Base-by-base conservation (phyloP, 192 early-diverging fungal species). In the Backusella tuberculispora region DNA sequence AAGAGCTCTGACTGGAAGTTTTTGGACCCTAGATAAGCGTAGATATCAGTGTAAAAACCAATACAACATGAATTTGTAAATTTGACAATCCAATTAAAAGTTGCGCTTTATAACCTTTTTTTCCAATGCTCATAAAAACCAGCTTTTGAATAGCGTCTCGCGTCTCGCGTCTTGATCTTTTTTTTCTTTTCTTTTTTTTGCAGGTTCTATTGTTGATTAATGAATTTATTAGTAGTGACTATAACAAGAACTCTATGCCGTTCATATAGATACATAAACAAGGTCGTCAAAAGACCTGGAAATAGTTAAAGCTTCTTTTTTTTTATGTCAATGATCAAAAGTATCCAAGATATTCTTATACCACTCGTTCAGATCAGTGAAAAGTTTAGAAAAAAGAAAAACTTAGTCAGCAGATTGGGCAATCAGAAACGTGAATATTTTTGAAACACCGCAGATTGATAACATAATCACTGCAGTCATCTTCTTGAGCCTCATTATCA, bases 191-290 rank as follows among this genome's bases (percentile, higher is more conserved):
- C n/a, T n/a, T n/a, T n/a, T n/a, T n/a, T n/a, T n/a, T n/a, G n/a
- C n/a, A 65, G 63, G 40, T 65, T 26, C 1, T 65, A 65, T 65
- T 38, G 63, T 65, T 37, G 6, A 65, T 29, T 37, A 7, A 65
- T 38, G 63, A 65, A n/a, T n/a, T 65, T 65, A 65, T 65, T n/a
- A n/a, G n/a, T 65, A 65, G 63, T 65, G 26, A 38, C 63, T 26
- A 65, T 65, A 65, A 65, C 38, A 65, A 65, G 63, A 65, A 38
- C 63, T 3, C 63, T 65, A 38, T 65, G 29, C 26, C 63, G n/a
- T 24, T 63, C 60, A 65, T 65, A 65, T 65, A 15, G 34, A 65
- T 65, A 65, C 63, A 65, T 65, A 65, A 10, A 65, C 40, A 38
- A 38, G 13, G 40, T 37, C 34, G 17, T 65, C 63, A 65, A 65